Base-by-base conservation (phyloP, 148 eudicot species). In the Rhododendron griersonianum region DNA sequence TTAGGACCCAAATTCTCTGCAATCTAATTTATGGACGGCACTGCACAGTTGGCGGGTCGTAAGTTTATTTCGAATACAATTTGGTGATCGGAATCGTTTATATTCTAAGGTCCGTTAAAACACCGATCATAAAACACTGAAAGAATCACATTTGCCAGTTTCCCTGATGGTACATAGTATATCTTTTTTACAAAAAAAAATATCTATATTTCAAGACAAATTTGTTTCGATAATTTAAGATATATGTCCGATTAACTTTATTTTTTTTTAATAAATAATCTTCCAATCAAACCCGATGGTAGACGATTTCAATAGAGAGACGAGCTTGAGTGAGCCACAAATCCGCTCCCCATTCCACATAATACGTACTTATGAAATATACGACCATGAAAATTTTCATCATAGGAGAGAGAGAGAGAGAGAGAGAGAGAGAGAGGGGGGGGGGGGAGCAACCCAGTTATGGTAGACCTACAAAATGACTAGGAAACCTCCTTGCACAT, bases 401-500 rank as follows among this genome's bases (percentile, higher is more conserved):
- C 19, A 53, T 53, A 0, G 21, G 74, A 21, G 73, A 61, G 71
- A 44, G 57, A 82, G 28, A 5, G 51, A 6, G 41, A 13, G 28
- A 9, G 55, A 2, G 41, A 13, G 28, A 9, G 57, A 9, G 74
- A 37, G 74, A 63, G 71, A 67, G 59, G 63, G 30, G 53, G 7
- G 41, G 5, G 28, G 4, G 57, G 2, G 44, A 37, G 45, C 8
- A 37, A 37, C 11, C 41, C 78, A 4, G 5, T 11, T 48, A 13
- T 79, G 28, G 37, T 73, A 21, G 55, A 63, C 50, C 78, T 23
- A 3, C 8, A 55, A 86, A 81, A 37, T 57, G 37, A 61, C 80
- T 35, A 47, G 47, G 67, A 67, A 81, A 71, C 78, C 71, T 35
- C 39, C 78, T 75, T 37, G 80, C 25, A 85, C 39, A 51, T 87